Evolutionary conservation across 768 basidiomycete species (phyloP).

Genomic region (Boletus patriciae): DNA sequence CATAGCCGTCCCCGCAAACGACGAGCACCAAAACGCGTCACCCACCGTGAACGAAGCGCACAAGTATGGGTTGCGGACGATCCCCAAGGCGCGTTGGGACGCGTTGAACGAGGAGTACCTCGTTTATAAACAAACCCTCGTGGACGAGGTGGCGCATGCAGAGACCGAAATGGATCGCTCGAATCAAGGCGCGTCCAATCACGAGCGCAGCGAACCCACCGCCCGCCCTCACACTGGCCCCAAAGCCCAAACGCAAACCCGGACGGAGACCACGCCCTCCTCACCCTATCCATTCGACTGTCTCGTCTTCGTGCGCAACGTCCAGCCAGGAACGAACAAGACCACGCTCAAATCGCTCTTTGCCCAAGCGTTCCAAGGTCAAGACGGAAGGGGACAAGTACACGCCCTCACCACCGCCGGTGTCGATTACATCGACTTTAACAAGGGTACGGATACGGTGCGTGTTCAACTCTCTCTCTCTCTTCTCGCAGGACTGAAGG

Average conservation of each 20-base stretch:
- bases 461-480: slow-evolving; percentile 13
- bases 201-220: background rate
- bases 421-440: slow-evolving; percentile 80
- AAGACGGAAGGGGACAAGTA: too few relatives aligned
- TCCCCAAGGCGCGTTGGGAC: slow-evolving; percentile 63
- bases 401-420: too few relatives aligned
- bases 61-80: slow-evolving; percentile 58
- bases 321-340: slow-evolving; percentile 78
- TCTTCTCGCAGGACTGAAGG: background rate
- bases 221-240: background rate
- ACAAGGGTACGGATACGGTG: slow-evolving; percentile 73
- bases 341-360: slow-evolving; percentile 70
- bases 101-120: slow-evolving; percentile 67
- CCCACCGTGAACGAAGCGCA: slow-evolving; percentile 42
- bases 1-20: background rate
- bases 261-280: slow-evolving; percentile 5
- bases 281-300: slow-evolving; percentile 62
- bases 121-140: slow-evolving; percentile 54
- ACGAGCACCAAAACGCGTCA: background rate
- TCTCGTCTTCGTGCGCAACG: slow-evolving; percentile 66
- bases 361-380: slow-evolving; percentile 37
- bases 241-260: background rate
- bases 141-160: slow-evolving; percentile 43
- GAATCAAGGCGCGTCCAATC: background rate
- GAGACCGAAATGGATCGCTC: background rate